Evolutionary conservation across 2,329 filamentous ascomycete species (phyloP), one percentile per base, ranked within the genome.

Genomic region (Xylariales sp.): DNA sequence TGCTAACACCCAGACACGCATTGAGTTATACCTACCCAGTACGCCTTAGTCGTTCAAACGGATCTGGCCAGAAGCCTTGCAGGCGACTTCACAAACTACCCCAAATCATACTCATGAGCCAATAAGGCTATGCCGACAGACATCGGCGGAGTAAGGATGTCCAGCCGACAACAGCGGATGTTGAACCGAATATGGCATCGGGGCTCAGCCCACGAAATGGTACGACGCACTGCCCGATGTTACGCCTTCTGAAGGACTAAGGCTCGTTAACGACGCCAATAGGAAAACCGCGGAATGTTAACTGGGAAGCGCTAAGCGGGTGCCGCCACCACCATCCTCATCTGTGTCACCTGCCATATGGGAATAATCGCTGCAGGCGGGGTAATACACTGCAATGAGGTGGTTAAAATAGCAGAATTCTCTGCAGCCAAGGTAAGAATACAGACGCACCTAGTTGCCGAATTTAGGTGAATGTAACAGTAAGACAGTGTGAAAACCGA

Each of bases 391-490:
- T 59, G 48, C 49, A 60, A 48, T 58, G 41, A 28, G 49, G 32
- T 59, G 53, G 48, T 63, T 66, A 69, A 69, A 69, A 69, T 69
- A 69, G 66, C 23, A 62, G 58, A 46, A 58, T 45, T 48, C n/a
- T 54, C 62, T 69, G 66, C 66, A 62, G 62, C 66, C 58, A 65
- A 69, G 66, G 39, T 41, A 50, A 52, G 50, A 30, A 50, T 46
- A 30, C 30, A 48, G 36, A 43, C 41, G 52, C 62, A 50, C 57
- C 50, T 46, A 49, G 49, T 62, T 56, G 58, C 62, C 59, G 39
- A 41, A 66, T 55, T 56, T 56, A 34, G 54, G 48, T 53, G 36
- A 43, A 59, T 57, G 63, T 60, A 5, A 59, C 58, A 10, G 43
- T 59, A 18, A 34, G 34, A 66, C 63, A 66, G 58, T 65, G 59